These are phyloP conservation scores for Rosa lucieae DNA, from an alignment of 306 rosid species.

Conservation along the genomic window DNA sequence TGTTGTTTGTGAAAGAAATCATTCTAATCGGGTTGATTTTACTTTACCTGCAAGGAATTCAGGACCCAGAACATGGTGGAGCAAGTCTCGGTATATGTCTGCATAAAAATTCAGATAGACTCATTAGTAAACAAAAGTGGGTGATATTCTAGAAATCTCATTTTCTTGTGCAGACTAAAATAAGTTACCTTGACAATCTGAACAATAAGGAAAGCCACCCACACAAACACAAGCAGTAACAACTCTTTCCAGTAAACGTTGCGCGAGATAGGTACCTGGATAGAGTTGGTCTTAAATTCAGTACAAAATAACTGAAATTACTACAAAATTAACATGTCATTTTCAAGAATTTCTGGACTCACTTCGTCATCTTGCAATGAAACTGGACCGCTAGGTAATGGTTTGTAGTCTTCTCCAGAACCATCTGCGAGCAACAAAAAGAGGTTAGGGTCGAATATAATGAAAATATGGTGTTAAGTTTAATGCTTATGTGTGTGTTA, in stretches of 20 bases:
- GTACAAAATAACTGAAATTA: background rate
- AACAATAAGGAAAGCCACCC: constrained; percentile 74
- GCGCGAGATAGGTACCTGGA: constrained; percentile 50
- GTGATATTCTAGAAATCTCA: background rate
- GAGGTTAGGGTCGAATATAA: constrained; percentile 3
- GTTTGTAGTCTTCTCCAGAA: constrained; percentile 54
- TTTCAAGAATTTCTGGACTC: constrained; percentile 14
- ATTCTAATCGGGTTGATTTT: background rate
- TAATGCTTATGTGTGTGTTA: background rate
- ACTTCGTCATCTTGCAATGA: constrained; percentile 61
- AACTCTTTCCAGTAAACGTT: constrained; percentile 73
- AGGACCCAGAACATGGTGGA: constrained; percentile 71
- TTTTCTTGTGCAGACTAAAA: constrained; percentile 1
- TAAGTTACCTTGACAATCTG: constrained; percentile 71
- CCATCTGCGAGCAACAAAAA: constrained; percentile 35
- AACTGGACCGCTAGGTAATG: constrained; percentile 60
- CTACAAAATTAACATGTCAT: background rate
- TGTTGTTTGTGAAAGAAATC: constrained; percentile 5
- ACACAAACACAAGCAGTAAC: constrained; percentile 58
- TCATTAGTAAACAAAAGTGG: constrained; percentile 5
- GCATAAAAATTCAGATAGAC: constrained; percentile 34
- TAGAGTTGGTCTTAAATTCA: constrained; percentile 17
- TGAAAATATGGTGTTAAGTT: constrained; percentile 1
- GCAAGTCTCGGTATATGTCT: constrained; percentile 72
- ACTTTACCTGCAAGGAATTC: constrained; percentile 67